A percentile compares a stretch with the other conserved stretches of the same genome.
These are phyloP conservation scores for Aureobasidium sp. DNA, from an alignment of 2,329 filamentous ascomycete genomes.

Conservation along the genomic window DNA sequence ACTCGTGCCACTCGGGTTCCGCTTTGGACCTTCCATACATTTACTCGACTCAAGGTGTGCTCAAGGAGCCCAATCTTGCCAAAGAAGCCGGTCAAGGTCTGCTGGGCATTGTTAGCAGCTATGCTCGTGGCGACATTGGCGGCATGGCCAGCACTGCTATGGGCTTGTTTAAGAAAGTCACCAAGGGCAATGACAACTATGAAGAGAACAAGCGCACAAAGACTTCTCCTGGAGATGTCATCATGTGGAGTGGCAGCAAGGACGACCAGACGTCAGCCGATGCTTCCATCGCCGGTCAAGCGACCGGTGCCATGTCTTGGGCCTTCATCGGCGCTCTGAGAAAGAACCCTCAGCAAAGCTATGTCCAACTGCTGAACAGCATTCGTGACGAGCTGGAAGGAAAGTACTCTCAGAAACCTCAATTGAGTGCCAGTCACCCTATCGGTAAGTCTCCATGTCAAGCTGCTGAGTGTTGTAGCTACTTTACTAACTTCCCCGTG, in stretches of 20 bases:
- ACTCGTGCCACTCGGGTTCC: slow-evolving; percentile 72
- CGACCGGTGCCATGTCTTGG: slow-evolving; percentile 97
- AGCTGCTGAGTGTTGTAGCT: background rate
- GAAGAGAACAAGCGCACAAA: slow-evolving; percentile 78
- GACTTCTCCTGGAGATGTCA: slow-evolving; percentile 87
- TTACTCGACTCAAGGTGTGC: slow-evolving; percentile 69
- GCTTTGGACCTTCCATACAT: slow-evolving; percentile 70
- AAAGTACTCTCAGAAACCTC: slow-evolving; percentile 91
- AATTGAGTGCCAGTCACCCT: slow-evolving; percentile 92
- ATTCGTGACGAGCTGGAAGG: slow-evolving; percentile 80
- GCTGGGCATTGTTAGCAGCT: slow-evolving; percentile 63
- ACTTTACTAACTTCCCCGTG: slow-evolving; percentile 9
- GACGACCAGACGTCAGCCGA: slow-evolving; percentile 94
- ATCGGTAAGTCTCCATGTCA: slow-evolving; percentile 59
- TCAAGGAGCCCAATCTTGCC: slow-evolving; percentile 73
- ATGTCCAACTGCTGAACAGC: slow-evolving; percentile 89
- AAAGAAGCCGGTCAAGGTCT: slow-evolving; percentile 69
- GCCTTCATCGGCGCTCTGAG: slow-evolving; percentile 87
- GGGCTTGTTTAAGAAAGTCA: slow-evolving; percentile 79
- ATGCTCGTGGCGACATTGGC: slow-evolving; percentile 73
- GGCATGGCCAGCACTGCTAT: slow-evolving; percentile 74
- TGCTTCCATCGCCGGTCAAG: slow-evolving; percentile 76
- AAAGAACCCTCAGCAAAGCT: slow-evolving; percentile 91
- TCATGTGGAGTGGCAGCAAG: slow-evolving; percentile 97
- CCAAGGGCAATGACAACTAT: slow-evolving; percentile 67